A percentile compares a stretch with the other conserved stretches of the same genome.
Evolutionary conservation across 768 basidiomycete species (phyloP).

Genomic region (Suillus discolor): DNA sequence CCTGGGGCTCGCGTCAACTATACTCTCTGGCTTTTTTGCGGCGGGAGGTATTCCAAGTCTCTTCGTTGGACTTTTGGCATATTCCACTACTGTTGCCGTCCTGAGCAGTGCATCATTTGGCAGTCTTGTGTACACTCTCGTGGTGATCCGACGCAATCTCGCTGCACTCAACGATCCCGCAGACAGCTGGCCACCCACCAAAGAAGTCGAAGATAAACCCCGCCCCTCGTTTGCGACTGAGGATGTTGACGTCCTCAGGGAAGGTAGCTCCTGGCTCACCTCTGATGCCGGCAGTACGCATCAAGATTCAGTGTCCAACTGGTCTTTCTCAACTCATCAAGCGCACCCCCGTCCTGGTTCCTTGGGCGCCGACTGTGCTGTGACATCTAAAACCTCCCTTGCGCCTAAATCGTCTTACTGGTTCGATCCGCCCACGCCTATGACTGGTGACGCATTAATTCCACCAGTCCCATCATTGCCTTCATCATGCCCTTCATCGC

Average conservation of each 20-base stretch:
- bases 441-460: slow-evolving; percentile 42
- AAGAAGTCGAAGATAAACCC: slow-evolving; percentile 52
- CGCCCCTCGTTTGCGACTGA: slow-evolving; percentile 69
- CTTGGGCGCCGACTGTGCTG: slow-evolving; percentile 17
- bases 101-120: slow-evolving; percentile 56
- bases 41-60: slow-evolving; percentile 53
- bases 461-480: slow-evolving; percentile 64
- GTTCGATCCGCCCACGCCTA: slow-evolving; percentile 54
- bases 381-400: slow-evolving; percentile 37
- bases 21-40: slow-evolving; percentile 59
- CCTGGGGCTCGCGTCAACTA: slow-evolving; percentile 57
- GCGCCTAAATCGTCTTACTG: slow-evolving; percentile 60
- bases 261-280: slow-evolving; percentile 82
- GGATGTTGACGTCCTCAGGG: slow-evolving; percentile 71
- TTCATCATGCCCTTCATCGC: slow-evolving; percentile 53
- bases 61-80: slow-evolving; percentile 63
- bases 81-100: slow-evolving; percentile 53
- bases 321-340: slow-evolving; percentile 74
- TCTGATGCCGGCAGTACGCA: slow-evolving; percentile 57
- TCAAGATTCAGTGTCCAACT: slow-evolving; percentile 62
- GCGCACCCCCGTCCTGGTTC: slow-evolving; percentile 41
- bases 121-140: slow-evolving; percentile 62
- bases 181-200: slow-evolving; percentile 64
- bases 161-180: slow-evolving; percentile 50
- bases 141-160: slow-evolving; percentile 68